Base-by-base conservation (phyloP, 2,329 filamentous ascomycete species). In the Fusarium miscanthi region DNA sequence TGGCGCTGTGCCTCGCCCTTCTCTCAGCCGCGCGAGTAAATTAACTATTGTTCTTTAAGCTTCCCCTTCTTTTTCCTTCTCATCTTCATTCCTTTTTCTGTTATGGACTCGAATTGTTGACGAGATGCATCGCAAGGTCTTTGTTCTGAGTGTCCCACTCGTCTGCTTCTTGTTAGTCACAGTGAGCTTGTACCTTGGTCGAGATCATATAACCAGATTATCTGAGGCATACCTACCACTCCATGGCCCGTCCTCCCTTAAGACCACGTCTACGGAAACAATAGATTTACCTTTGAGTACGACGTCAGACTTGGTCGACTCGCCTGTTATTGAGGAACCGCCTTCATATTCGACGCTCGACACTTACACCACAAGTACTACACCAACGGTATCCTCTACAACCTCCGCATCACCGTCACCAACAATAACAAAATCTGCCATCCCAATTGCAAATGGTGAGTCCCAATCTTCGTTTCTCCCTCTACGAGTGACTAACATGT, bases 51-150 rank as follows among this genome's bases (percentile, higher is more conserved):
- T 37, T 51, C 38, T 41, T 51, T n/a, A 42, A 35, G 25, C 41
- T 51, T 45, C 33, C 38, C 43, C 52, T 48, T 59, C 31, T 40
- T n/a, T n/a, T 27, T 6, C 8, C 19, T 45, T n/a, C 38, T 56
- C 23, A 31, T n/a, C 40, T n/a, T 42, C 31, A 25, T 38, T 35
- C n/a, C 37, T 40, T 27, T 17, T 42, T 23, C 19, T 53, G 38
- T 49, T 30, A 68, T 57, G 59, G 38, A 16, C 35, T 51, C 30
- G 11, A 12, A 35, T 31, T 31, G 23, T n/a, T 72, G 46, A 62
- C 31, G 68, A 69, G 58, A 76, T 76, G 74, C 69, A 73, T 73
- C 74, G 59, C 57, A 71, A 41, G 54, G 37, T 69, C 42, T 52
- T 76, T 25, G 54, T 76, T 40, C 42, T 76, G 40, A 56, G 72